Percentiles rank a stretch among this genome's conserved stretches.
phyloP scores from a whole-genome alignment of 2,329 filamentous ascomycete species.

The Cryphonectria carpinicola region DNA sequence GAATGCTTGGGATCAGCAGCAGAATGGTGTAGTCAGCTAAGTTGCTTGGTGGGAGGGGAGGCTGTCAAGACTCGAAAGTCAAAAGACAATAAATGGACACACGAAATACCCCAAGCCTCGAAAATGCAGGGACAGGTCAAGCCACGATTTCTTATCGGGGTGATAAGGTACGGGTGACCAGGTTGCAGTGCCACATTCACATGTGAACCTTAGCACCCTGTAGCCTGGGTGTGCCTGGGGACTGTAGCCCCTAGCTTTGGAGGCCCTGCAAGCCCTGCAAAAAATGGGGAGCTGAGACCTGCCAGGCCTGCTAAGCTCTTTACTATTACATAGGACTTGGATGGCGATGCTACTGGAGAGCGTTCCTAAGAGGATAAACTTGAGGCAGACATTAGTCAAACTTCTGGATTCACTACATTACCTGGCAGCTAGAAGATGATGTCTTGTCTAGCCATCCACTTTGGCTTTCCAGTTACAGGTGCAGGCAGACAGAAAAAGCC shows the following conservation, averaged over 20 bases:
- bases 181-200: slow-evolving; percentile 10
- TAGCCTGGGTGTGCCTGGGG: background rate
- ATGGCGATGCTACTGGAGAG: background rate
- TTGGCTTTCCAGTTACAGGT: background rate
- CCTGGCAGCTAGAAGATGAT: background rate
- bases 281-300: background rate
- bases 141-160: slow-evolving; percentile 13
- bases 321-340: background rate
- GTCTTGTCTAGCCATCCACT: background rate
- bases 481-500: background rate
- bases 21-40: background rate
- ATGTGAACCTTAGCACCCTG: slow-evolving; percentile 6
- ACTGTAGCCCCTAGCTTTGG: background rate
- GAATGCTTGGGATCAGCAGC: background rate
- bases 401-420: background rate
- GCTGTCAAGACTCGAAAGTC: background rate
- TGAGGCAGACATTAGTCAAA: background rate
- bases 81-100: background rate
- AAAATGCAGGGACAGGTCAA: background rate
- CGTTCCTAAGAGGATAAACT: background rate
- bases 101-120: background rate
- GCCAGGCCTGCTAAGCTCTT: background rate
- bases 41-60: background rate
- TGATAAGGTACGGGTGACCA: slow-evolving; percentile 2
- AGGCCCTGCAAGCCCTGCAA: background rate